Percentiles rank a stretch among this genome's conserved stretches.
Conservation (phyloP, 495 filamentous ascomycete species). For the Penicillium maclennaniae region DNA sequence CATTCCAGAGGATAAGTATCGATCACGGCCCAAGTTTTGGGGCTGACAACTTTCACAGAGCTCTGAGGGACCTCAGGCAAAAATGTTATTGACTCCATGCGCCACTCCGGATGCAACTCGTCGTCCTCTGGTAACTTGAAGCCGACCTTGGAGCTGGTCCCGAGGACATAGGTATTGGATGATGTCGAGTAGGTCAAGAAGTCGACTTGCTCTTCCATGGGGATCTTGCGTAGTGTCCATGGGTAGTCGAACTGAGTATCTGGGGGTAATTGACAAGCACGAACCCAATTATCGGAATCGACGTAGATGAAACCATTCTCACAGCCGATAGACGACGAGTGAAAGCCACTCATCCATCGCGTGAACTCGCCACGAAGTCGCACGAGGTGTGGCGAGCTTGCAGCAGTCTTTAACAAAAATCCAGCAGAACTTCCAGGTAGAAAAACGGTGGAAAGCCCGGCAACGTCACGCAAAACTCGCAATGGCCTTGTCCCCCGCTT, state of each 20-base stretch:
- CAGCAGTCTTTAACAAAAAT: constrained; percentile 75
- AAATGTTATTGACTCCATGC: constrained; percentile 60
- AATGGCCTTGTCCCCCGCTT: constrained; percentile 49
- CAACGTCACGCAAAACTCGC: constrained; percentile 60
- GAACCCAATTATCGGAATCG: constrained; percentile 59
- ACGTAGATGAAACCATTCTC: constrained; percentile 78
- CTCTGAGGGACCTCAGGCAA: constrained; percentile 66
- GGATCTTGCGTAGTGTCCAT: constrained; percentile 65
- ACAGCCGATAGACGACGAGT: constrained; percentile 58
- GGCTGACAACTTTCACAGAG: constrained; percentile 67
- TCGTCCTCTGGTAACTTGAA: constrained; percentile 84
- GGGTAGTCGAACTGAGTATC: constrained; percentile 65
- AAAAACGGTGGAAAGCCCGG: constrained; percentile 74
- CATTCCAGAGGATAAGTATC: constrained; percentile 63
- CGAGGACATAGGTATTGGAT: constrained; percentile 71
- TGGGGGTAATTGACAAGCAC: constrained; percentile 62
- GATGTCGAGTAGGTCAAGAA: constrained; percentile 70
- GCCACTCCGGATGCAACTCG: constrained; percentile 76
- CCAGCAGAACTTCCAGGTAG: constrained; percentile 71
- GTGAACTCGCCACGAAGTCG: constrained; percentile 61
- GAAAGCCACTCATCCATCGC: constrained; percentile 64
- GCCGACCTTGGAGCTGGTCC: constrained; percentile 57
- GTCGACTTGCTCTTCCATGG: constrained; percentile 66
- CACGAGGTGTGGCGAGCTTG: constrained; percentile 70
- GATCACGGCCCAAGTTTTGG: constrained; percentile 70